phyloP scores from a whole-genome alignment of 441 rosid genomes.

The Aquilaria agallochum region DNA sequence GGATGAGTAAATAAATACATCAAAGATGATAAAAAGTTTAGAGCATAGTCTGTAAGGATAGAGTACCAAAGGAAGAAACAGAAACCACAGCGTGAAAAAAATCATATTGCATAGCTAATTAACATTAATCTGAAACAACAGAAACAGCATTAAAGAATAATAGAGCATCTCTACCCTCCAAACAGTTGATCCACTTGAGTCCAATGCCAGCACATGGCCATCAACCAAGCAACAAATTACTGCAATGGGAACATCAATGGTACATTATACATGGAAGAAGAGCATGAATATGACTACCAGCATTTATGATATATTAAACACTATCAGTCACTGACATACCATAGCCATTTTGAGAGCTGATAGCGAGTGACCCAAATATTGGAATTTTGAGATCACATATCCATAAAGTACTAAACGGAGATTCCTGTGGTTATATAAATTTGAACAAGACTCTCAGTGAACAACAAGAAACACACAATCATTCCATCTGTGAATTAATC shows the following conservation, averaged over 20 bases:
- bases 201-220: conserved; percentile 68
- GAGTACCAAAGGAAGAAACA: neutral
- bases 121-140: neutral
- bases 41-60: conserved; percentile 1
- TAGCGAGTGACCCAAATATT: conserved; percentile 69
- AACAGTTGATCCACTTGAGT: conserved; percentile 51
- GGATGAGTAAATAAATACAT: conserved; percentile 21
- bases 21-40: neutral
- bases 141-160: neutral
- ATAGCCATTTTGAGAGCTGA: conserved; percentile 43
- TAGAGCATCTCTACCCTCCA: conserved; percentile 65
- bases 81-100: neutral
- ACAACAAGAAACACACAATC: neutral
- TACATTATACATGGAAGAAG: neutral
- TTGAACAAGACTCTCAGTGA: neutral
- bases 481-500: too few relatives aligned
- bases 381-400: conserved; percentile 68
- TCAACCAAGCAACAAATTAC: conserved; percentile 95
- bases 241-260: conserved; percentile 26
- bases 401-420: conserved; percentile 69
- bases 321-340: conserved; percentile 27
- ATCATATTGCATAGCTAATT: neutral
- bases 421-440: conserved; percentile 44
- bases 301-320: neutral
- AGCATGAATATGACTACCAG: neutral